Evolutionary conservation across 179 eudicot species (phyloP), one percentile per base, ranked within the genome.

Genomic region (Drosera spatulata): DNA sequence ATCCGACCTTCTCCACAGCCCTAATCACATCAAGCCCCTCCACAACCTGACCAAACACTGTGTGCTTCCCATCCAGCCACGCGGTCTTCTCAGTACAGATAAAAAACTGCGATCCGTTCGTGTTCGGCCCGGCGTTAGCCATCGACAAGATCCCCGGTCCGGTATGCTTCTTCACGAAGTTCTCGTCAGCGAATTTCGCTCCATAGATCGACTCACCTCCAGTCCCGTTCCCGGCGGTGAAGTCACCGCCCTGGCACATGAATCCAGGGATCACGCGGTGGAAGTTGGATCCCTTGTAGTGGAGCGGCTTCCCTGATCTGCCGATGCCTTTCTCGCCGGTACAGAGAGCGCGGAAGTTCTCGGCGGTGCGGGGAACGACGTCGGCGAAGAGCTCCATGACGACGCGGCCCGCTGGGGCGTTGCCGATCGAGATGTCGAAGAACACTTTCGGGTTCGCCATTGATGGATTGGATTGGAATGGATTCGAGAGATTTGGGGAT

Each of bases 291-390:
- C 91, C 88, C 64, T 85, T 87, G 82, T 54, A 87, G 79, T 84
- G 88, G 50, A 87, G 75, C 0, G 88, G 88, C 72, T 80, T 82
- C 1, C 86, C 95, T 51, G 33, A 51, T 5, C 22, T 53, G 0
- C 91, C 91, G 37, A n/a, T 50, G 3, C 95, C 95, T 37, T 80
- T 87, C 77, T 87, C 95, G 33, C 95, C 95, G 39, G 95, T 87
- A 79, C 95, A 87, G 45, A 87, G 83, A 0, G 95, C 85, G 0
- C 95, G 91, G 75, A 85, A 87, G 59, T 87, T 87, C 72, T 87
- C 95, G 1, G 88, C 95, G 54, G 95, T 87, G 11, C 39, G 61
- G 0, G 95, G 95, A 2, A 75, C 78, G 2, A 66, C 64, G 64
- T 87, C 95, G 55, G 83, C 76, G 76, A 1, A 87, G 4, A 87